Conservation (phyloP, 164 flowering plant species). For the Houttuynia cordata region DNA sequence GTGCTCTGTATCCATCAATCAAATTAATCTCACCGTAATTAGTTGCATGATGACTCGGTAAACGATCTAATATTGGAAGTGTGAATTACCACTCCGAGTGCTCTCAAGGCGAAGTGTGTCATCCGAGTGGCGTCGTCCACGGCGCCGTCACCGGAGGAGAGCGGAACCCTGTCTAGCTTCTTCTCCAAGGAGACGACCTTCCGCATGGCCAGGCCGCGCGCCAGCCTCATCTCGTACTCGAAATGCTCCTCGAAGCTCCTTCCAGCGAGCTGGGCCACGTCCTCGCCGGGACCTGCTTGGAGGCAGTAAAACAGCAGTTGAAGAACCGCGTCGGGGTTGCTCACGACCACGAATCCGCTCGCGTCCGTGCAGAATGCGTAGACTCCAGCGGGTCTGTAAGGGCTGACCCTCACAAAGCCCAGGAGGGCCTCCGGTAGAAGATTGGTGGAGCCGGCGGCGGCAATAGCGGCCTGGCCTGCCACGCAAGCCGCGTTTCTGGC, state of each 20-base stretch:
- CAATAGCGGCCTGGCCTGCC: conserved; percentile 47
- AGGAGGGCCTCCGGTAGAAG: conserved; percentile 33
- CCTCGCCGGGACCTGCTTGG: conserved; percentile 28
- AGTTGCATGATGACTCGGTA: neutral
- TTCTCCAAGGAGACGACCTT: conserved; percentile 22
- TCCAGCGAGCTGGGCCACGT: conserved; percentile 11
- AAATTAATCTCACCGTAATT: neutral
- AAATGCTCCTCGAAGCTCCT: conserved; percentile 42
- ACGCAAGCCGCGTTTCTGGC: conserved; percentile 38
- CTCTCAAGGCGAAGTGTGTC: conserved; percentile 21
- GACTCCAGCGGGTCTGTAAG: conserved; percentile 68
- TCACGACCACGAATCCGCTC: conserved; percentile 28
- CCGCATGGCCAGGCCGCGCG: conserved; percentile 24
- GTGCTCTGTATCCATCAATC: conserved; percentile 30
- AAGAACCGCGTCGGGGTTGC: conserved; percentile 61
- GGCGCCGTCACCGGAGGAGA: conserved; percentile 19
- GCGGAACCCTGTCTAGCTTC: conserved; percentile 24
- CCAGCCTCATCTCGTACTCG: conserved; percentile 24
- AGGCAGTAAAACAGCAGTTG: conserved; percentile 49
- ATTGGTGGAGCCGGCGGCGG: conserved; percentile 50
- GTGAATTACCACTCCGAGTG: conserved; percentile 52
- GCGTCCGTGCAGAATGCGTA: conserved; percentile 47
- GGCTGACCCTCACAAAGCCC: conserved; percentile 47
- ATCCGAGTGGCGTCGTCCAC: conserved; percentile 8
- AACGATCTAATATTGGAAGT: neutral